Conservation (phyloP, 257 asterid species). For the Fraxinus anomala region DNA sequence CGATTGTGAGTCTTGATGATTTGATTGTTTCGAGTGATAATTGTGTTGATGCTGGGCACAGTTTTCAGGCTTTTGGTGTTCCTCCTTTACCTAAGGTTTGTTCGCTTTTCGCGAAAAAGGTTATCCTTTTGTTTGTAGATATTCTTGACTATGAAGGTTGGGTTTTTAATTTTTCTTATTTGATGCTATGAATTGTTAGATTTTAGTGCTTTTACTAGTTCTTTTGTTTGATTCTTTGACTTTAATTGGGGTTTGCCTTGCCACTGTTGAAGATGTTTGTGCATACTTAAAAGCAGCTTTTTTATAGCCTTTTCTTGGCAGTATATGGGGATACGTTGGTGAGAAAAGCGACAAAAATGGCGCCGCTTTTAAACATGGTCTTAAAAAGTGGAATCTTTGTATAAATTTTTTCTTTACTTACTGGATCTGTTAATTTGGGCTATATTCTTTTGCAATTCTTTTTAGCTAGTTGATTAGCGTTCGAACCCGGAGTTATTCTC, state of each 20-base stretch:
- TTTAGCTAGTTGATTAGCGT: too few relatives aligned
- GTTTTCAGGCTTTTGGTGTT: constrained; percentile 81
- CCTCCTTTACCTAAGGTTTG: constrained; percentile 96
- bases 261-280: not conserved
- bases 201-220: not conserved
- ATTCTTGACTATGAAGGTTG: not conserved
- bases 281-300: not conserved
- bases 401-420: not conserved
- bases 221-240: constrained; percentile 1
- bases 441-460: too few relatives aligned
- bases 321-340: not conserved
- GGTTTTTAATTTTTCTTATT: not conserved
- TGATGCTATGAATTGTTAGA: not conserved
- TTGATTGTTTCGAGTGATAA: constrained; percentile 50
- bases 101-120: constrained; percentile 1
- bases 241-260: too few relatives aligned
- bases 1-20: constrained; percentile 73
- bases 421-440: not conserved
- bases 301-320: not conserved
- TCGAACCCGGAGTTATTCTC: not conserved
- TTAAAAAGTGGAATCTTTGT: not conserved
- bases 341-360: not conserved
- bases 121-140: not conserved
- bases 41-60: constrained; percentile 37
- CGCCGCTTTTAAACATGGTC: not conserved